Percentiles rank a stretch among this genome's conserved stretches.
Evolutionary conservation across 2,329 filamentous ascomycete genomes (phyloP).

Genomic region (Lachnellula arida): DNA sequence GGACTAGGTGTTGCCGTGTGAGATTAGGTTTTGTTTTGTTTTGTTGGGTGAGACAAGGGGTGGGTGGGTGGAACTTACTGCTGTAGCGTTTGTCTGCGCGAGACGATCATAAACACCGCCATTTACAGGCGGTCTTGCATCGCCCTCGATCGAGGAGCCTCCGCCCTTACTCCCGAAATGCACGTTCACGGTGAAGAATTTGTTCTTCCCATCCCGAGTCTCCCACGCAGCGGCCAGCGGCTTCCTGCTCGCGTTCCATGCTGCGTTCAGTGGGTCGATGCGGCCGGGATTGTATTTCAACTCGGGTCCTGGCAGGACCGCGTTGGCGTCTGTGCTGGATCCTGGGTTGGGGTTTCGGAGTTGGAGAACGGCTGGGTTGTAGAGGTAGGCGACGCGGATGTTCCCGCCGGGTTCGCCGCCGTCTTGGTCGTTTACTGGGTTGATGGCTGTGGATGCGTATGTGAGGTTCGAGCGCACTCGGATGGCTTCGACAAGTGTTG

Average conservation of each 20-base stretch:
- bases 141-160: slow-evolving; percentile 58
- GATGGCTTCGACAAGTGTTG: slow-evolving; percentile 51
- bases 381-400: slow-evolving; percentile 67
- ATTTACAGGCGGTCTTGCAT: slow-evolving; percentile 62
- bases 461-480: slow-evolving; percentile 41
- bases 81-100: slow-evolving; percentile 54
- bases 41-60: background rate
- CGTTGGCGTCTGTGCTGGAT: slow-evolving; percentile 47
- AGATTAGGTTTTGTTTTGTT: too few relatives aligned
- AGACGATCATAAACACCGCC: slow-evolving; percentile 53
- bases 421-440: slow-evolving; percentile 54
- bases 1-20: slow-evolving; percentile 27
- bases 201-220: slow-evolving; percentile 47
- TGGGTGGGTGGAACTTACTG: slow-evolving; percentile 37
- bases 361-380: slow-evolving; percentile 54
- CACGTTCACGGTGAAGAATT: slow-evolving; percentile 69
- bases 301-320: slow-evolving; percentile 52
- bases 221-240: slow-evolving; percentile 64
- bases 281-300: slow-evolving; percentile 65
- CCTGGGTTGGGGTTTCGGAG: slow-evolving; percentile 58
- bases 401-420: slow-evolving; percentile 67
- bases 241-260: slow-evolving; percentile 60
- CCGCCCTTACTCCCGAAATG: slow-evolving; percentile 66
- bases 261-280: slow-evolving; percentile 57
- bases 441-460: slow-evolving; percentile 58